Evolutionary conservation across 2,329 filamentous ascomycete species (phyloP).

Genomic region (Epichloe coenophiala): DNA sequence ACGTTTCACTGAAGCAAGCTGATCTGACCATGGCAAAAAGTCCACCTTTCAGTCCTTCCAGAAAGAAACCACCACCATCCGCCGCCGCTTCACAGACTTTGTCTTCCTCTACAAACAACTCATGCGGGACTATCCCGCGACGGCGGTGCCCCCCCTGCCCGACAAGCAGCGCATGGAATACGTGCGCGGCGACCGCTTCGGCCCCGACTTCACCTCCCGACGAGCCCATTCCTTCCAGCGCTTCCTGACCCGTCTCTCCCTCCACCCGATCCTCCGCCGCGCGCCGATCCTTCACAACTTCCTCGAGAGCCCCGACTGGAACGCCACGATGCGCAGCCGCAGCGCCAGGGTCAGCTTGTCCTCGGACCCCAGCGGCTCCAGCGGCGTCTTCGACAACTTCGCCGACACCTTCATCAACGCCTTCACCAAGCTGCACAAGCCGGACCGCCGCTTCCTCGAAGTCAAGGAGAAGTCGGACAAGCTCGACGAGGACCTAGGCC

Average conservation of each 20-base stretch:
- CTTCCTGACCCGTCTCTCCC: constrained; percentile 72
- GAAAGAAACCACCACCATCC: constrained; percentile 62
- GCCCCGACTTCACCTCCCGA: constrained; percentile 77
- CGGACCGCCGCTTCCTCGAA: constrained; percentile 87
- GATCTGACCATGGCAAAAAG: constrained; percentile 27
- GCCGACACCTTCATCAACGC: constrained; percentile 95
- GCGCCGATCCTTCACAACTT: constrained; percentile 76
- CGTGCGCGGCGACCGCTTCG: constrained; percentile 90
- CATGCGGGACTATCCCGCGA: constrained; percentile 74
- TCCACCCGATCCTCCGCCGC: constrained; percentile 80
- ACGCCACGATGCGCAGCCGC: constrained; percentile 79
- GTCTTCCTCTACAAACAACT: constrained; percentile 91
- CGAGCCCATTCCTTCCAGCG: constrained; percentile 83
- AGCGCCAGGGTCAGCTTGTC: constrained; percentile 48
- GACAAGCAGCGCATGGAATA: constrained; percentile 99
- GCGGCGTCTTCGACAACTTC: constrained; percentile 83
- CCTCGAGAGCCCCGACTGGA: constrained; percentile 90
- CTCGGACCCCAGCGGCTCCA: constrained; percentile 32
- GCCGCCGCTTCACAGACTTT: constrained; percentile 94
- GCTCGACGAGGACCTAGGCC: constrained; percentile 80
- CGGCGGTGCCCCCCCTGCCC: constrained; percentile 84
- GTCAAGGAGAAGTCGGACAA: constrained; percentile 88
- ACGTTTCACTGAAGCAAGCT: not conserved
- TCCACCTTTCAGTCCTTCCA: constrained; percentile 92
- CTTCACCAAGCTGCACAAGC: constrained; percentile 91